A percentile compares a stretch with the other conserved stretches of the same genome.
These are phyloP conservation scores for Chrysosporium keratinophilum DNA, from an alignment of 2,329 filamentous ascomycete genomes.

Conservation along the genomic window DNA sequence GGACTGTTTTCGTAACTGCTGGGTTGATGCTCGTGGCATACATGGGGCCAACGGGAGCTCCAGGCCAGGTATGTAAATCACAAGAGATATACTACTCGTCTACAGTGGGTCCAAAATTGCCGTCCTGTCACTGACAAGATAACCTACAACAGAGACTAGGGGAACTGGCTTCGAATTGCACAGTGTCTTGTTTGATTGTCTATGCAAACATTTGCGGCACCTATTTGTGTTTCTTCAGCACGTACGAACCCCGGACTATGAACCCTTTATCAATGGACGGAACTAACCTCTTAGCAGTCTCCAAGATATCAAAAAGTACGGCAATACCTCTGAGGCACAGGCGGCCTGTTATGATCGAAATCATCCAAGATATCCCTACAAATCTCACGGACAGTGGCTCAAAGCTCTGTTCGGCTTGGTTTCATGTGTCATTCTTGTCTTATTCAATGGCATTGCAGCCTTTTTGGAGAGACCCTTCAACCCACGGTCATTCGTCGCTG, in stretches of 20 bases:
- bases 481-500: conserved; percentile 29
- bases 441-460: conserved; percentile 19
- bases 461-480: conserved; percentile 26
- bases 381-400: conserved; percentile 23
- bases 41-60: conserved; percentile 32
- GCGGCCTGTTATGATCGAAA: conserved; percentile 19
- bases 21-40: conserved; percentile 33
- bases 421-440: conserved; percentile 17
- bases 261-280: not conserved
- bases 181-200: conserved; percentile 34
- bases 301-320: conserved; percentile 31
- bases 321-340: conserved; percentile 28
- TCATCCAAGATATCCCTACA: conserved; percentile 23
- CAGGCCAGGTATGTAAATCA: conserved; percentile 26
- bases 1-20: conserved; percentile 34
- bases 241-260: conserved; percentile 20
- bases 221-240: conserved; percentile 28
- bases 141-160: conserved; percentile 24
- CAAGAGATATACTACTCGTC: not conserved
- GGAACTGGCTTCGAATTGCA: conserved; percentile 32
- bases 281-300: conserved; percentile 23
- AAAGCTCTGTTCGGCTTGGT: conserved; percentile 22
- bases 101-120: too few species aligned
- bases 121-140: not conserved
- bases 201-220: conserved; percentile 35